Evolutionary conservation across 352 stramenopile genomes (phyloP), one percentile per base, ranked within the genome.

Genomic region (Pythium biforme): DNA sequence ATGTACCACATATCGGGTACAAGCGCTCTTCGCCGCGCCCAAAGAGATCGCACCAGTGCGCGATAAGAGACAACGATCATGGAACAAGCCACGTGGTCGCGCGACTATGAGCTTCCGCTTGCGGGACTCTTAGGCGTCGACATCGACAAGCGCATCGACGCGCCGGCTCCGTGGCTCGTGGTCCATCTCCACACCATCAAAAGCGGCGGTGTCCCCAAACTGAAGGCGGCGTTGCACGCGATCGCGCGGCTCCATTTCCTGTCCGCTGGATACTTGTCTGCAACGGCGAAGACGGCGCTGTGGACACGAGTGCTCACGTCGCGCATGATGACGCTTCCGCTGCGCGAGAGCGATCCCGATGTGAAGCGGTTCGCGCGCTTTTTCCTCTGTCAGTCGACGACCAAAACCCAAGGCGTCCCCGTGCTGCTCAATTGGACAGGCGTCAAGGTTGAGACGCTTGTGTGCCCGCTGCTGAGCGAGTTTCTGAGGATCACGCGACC

Each of bases 281-380:
- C n/a, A 7, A 51, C 23, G 7, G 14, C 34, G 9, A 46, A 39
- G 23, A 34, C 34, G 17, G 26, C 25, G 41, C 54, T 49, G 22
- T 56, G 46, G 46, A 50, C 39, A 19, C 22, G n/a, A 0, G 25
- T 63, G 26, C 56, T 63, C 22, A 55, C 34, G 45, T 63, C 56
- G 19, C 45, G 45, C 20, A 49, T 56, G 56, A 63, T 63, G 56
- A 23, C 33, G 34, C 37, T 45, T 8, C 56, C 56, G 1, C 23
- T 63, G 47, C 34, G 46, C 11, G 10, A 22, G 29, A 27, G 14
- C 10, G 31, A 50, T 25, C 7, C 17, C 2, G 22, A 11, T 33
- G 8, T 63, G 7, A 22, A 39, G 56, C 37, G 46, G 5, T 37
- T 50, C 8, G 47, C 22, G 19, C 46, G 46, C 19, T 50, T n/a